These are phyloP conservation scores for Macrophomina tecta DNA, from an alignment of 2,329 filamentous ascomycete genomes.

Conservation along the genomic window DNA sequence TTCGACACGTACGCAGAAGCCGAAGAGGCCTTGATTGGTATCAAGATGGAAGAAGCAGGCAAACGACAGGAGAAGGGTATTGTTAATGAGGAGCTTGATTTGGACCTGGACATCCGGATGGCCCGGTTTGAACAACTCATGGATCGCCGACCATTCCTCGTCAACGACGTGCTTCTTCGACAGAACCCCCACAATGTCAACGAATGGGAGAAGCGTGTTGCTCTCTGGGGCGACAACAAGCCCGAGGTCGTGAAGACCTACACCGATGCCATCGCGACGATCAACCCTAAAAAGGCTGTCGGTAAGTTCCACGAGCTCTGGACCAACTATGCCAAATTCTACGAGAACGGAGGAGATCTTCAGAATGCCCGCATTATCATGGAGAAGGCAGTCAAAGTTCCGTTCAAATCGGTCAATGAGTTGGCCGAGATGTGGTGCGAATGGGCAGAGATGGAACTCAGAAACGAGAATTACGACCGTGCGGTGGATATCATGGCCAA, in stretches of 20 bases:
- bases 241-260: slow-evolving; percentile 92
- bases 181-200: slow-evolving; percentile 96
- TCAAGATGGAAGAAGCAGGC: slow-evolving; percentile 87
- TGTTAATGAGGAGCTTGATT: slow-evolving; percentile 82
- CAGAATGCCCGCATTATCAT: slow-evolving; percentile 88
- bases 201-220: slow-evolving; percentile 98
- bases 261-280: slow-evolving; percentile 88
- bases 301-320: slow-evolving; percentile 95
- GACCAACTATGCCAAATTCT: slow-evolving; percentile 97
- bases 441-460: slow-evolving; percentile 97
- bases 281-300: slow-evolving; percentile 91
- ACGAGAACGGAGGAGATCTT: slow-evolving; percentile 85
- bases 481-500: slow-evolving; percentile 97
- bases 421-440: slow-evolving; percentile 98
- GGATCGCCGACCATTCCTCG: slow-evolving; percentile 92
- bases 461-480: slow-evolving; percentile 93
- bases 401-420: slow-evolving; percentile 96
- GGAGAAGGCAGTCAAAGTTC: slow-evolving; percentile 97
- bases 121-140: slow-evolving; percentile 97
- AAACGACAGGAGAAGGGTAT: slow-evolving; percentile 78
- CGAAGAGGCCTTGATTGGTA: slow-evolving; percentile 92
- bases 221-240: slow-evolving; percentile 92
- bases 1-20: slow-evolving; percentile 98
- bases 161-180: slow-evolving; percentile 92
- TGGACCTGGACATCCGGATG: slow-evolving; percentile 95